phyloP scores from a whole-genome alignment of 2,329 filamentous ascomycete species.

The Allantophomopsis cytisporea region DNA sequence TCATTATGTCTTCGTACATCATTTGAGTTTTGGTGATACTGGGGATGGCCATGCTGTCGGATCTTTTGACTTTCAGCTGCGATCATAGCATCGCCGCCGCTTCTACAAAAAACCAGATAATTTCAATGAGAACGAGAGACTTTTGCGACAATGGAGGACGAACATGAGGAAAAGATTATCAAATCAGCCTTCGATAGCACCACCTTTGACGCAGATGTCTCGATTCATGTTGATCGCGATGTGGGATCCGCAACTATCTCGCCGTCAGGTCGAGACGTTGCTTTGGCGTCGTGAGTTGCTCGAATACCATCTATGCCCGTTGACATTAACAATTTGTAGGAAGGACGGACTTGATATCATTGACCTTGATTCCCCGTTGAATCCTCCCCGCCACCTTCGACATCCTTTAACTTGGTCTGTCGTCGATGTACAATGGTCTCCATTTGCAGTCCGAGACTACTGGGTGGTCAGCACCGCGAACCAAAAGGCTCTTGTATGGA shows the following conservation, averaged over 20 bases:
- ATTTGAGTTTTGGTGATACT: too few species aligned
- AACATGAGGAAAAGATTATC: conserved; percentile 42
- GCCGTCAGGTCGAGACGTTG: conserved; percentile 79
- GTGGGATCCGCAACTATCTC: conserved; percentile 91
- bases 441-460: conserved; percentile 76
- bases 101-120: too few species aligned
- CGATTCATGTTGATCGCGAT: conserved; percentile 58
- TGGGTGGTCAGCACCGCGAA: conserved; percentile 94
- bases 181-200: conserved; percentile 70
- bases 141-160: conserved; percentile 15
- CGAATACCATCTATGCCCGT: neutral
- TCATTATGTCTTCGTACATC: too few species aligned
- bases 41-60: too few species aligned
- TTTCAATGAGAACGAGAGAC: neutral
- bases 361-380: conserved; percentile 81
- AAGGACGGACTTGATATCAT: conserved; percentile 84
- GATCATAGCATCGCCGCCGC: too few species aligned
- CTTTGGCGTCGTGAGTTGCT: conserved; percentile 56
- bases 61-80: too few species aligned
- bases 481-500: conserved; percentile 90
- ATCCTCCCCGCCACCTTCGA: conserved; percentile 69
- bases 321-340: conserved; percentile 6
- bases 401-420: conserved; percentile 90
- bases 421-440: conserved; percentile 93
- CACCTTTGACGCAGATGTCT: conserved; percentile 75